Evolutionary conservation across 352 stramenopile species (phyloP).

Genomic region (Phytopythium vexans): DNA sequence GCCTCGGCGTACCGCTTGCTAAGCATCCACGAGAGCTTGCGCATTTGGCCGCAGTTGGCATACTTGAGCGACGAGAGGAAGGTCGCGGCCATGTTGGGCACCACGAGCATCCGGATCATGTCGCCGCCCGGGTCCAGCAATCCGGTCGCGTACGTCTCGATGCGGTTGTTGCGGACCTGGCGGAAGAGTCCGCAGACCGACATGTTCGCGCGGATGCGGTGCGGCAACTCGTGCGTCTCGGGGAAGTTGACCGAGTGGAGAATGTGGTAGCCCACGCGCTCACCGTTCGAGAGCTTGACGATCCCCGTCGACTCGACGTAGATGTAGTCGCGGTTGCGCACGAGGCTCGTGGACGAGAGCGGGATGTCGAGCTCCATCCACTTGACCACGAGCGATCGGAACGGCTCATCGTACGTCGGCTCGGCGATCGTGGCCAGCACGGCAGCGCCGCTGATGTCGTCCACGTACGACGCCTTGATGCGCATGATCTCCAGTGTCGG

Average conservation of each 20-base stretch:
- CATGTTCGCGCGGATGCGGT: constrained; percentile 39
- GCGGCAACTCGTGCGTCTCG: constrained; percentile 9
- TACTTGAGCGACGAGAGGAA: constrained; percentile 21
- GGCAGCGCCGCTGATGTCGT: constrained; percentile 28
- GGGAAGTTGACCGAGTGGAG: constrained; percentile 8
- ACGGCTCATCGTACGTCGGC: constrained; percentile 45
- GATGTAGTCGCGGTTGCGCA: constrained; percentile 43
- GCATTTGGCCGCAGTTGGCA: constrained; percentile 32
- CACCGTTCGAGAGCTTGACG: constrained; percentile 22
- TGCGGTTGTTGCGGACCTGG: constrained; percentile 16
- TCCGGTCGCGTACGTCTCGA: constrained; percentile 25
- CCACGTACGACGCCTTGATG: constrained; percentile 44
- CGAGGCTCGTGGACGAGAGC: constrained; percentile 13
- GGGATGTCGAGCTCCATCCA: constrained; percentile 30
- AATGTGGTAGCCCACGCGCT: constrained; percentile 26
- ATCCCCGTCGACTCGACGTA: constrained; percentile 50
- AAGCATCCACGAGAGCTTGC: constrained; percentile 35
- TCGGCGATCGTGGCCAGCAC: constrained; percentile 38
- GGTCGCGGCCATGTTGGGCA: constrained; percentile 18
- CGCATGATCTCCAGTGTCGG: constrained; percentile 30
- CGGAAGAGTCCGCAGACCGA: constrained; percentile 41
- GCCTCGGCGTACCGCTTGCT: constrained; percentile 20
- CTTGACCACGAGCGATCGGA: constrained; percentile 38
- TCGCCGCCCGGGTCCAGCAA: constrained; percentile 19
- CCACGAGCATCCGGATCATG: constrained; percentile 17